Evolutionary conservation across 805 yeast species (phyloP).

Genomic region (Candida stauntonica): DNA sequence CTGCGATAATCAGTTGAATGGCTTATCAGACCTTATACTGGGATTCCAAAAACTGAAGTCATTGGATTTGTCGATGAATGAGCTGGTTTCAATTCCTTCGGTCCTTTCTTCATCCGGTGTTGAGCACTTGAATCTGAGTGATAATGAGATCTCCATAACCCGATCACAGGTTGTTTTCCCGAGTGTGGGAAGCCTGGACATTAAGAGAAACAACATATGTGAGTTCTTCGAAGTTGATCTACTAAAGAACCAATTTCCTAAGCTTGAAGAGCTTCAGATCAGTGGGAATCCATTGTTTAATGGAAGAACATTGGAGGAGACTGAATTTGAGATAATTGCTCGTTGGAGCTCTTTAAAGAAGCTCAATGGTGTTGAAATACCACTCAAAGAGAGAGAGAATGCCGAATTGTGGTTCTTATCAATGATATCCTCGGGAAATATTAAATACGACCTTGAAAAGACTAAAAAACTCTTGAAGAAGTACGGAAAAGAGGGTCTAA

Average conservation of each 20-base stretch:
- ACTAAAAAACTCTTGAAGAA: slow-evolving; percentile 1
- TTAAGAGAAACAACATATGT: slow-evolving; percentile 45
- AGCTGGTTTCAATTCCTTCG: slow-evolving; percentile 14
- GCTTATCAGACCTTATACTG: slow-evolving; percentile 4
- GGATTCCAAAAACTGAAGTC: slow-evolving; percentile 2
- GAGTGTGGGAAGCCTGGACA: slow-evolving; percentile 36
- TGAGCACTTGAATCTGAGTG: slow-evolving; percentile 13
- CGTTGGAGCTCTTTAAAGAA: slow-evolving; percentile 35
- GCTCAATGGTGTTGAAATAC: slow-evolving; percentile 57
- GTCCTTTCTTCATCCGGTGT: slow-evolving; percentile 4
- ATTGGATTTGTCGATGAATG: slow-evolving; percentile 12
- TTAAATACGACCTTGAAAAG: slow-evolving; percentile 22
- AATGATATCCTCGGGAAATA: slow-evolving; percentile 33
- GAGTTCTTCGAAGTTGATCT: slow-evolving; percentile 48
- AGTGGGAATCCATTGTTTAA: slow-evolving; percentile 47
- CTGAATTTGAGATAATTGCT: slow-evolving; percentile 39
- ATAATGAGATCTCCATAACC: slow-evolving; percentile 25
- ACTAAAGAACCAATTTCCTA: slow-evolving; percentile 35
- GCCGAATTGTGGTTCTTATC: slow-evolving; percentile 68
- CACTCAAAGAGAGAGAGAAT: slow-evolving; percentile 45
- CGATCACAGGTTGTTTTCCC: slow-evolving; percentile 18
- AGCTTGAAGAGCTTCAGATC: slow-evolving; percentile 43
- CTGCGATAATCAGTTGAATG: slow-evolving; percentile 23
- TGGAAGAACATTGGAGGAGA: slow-evolving; percentile 20
- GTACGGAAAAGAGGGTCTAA: slow-evolving; percentile 30